phyloP scores from a whole-genome alignment of 164 flowering plant genomes.

The Sextonia rubra region DNA sequence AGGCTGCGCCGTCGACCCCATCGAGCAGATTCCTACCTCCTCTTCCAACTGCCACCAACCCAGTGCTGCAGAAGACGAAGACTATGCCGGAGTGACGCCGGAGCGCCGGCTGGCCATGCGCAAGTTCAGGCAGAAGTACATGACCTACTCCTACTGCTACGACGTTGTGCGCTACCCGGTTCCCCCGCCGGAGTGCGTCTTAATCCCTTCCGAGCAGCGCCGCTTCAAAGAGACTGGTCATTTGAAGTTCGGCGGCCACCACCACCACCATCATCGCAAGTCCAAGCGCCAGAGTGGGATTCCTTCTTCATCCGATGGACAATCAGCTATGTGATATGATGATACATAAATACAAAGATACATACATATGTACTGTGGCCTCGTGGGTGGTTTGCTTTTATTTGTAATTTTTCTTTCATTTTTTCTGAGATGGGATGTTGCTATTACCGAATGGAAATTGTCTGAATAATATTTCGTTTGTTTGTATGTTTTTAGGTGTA shows the following conservation, averaged over 20 bases:
- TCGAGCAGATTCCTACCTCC: conserved; percentile 34
- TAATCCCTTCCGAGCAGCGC: conserved; percentile 41
- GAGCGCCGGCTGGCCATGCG: conserved; percentile 47
- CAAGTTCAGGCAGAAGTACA: conserved; percentile 51
- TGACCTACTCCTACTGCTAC: conserved; percentile 89
- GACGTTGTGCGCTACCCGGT: conserved; percentile 61
- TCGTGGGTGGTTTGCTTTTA: background rate
- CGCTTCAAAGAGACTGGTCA: conserved; percentile 66
- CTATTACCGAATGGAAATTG: too few species aligned
- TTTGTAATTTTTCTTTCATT: too few species aligned
- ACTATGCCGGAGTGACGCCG: conserved; percentile 42
- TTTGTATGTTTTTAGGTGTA: too few species aligned
- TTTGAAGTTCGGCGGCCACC: conserved; percentile 53
- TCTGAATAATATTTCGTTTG: too few species aligned
- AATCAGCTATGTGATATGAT: background rate
- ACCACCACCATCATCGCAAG: conserved; percentile 19
- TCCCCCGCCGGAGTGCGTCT: conserved; percentile 76
- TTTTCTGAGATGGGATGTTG: too few species aligned
- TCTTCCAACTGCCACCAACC: conserved; percentile 27
- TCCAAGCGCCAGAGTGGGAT: conserved; percentile 25
- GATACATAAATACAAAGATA: too few species aligned
- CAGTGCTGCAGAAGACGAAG: conserved; percentile 22
- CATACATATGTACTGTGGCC: background rate
- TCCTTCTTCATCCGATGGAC: background rate
- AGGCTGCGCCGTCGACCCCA: conserved; percentile 67